Evolutionary conservation across 2,329 filamentous ascomycete species (phyloP).

Genomic region (Trichoderma arundinaceum): DNA sequence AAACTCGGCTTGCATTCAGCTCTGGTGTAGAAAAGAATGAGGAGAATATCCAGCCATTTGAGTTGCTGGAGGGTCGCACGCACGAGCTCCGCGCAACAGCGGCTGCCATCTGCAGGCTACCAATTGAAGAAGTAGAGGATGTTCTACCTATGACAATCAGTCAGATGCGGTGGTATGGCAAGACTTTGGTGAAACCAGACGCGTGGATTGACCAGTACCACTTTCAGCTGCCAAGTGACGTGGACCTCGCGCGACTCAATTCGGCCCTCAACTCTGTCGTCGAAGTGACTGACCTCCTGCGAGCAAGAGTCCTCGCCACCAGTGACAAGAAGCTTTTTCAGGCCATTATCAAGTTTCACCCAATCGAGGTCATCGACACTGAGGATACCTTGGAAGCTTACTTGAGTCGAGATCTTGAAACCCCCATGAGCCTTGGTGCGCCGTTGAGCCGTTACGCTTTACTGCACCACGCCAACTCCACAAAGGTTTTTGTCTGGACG

Average conservation of each 20-base stretch:
- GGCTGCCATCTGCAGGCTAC: neutral
- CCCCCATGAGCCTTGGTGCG: neutral
- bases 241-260: neutral
- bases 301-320: neutral
- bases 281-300: neutral
- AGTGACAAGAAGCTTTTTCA: slow-evolving; percentile 13
- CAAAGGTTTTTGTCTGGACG: slow-evolving; percentile 2
- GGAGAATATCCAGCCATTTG: slow-evolving; percentile 7
- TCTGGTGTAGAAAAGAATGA: neutral
- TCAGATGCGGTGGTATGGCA: slow-evolving; percentile 20
- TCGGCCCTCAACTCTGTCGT: slow-evolving; percentile 4
- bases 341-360: slow-evolving; percentile 17
- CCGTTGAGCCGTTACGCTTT: slow-evolving; percentile 2
- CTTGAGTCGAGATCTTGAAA: slow-evolving; percentile 1
- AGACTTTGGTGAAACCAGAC: slow-evolving; percentile 18
- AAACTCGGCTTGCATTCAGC: slow-evolving; percentile 3
- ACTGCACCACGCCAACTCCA: neutral
- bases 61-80: neutral
- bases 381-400: slow-evolving; percentile 4
- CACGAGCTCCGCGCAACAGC: neutral
- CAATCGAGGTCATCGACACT: neutral
- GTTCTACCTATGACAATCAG: slow-evolving; percentile 13
- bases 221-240: slow-evolving; percentile 7
- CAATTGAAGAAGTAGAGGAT: slow-evolving; percentile 12
- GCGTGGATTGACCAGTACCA: slow-evolving; percentile 18